Conservation (phyloP, 2,329 filamentous ascomycete species). For the Neophaeococcomyces aloes region DNA sequence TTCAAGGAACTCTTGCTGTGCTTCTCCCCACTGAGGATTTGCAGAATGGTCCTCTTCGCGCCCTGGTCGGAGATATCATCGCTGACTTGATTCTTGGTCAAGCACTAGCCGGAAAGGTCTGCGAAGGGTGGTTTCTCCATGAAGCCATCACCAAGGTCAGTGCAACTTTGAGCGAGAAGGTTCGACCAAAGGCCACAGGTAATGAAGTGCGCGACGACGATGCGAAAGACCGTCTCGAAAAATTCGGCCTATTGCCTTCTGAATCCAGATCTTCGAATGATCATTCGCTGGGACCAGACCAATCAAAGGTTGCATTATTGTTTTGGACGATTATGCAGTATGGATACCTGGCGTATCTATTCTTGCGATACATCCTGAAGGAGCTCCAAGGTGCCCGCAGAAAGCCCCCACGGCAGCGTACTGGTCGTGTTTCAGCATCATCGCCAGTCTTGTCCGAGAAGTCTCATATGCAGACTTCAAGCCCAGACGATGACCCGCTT, state of each 20-base stretch:
- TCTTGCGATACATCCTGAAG: constrained; percentile 54
- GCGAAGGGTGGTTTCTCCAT: constrained; percentile 82
- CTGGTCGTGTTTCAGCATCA: constrained; percentile 2
- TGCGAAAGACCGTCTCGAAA: constrained; percentile 39
- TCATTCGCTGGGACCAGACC: constrained; percentile 23
- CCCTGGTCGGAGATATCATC: constrained; percentile 76
- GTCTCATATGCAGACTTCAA: constrained; percentile 21
- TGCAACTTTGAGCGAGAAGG: constrained; percentile 34
- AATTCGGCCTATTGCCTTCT: constrained; percentile 45
- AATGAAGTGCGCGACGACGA: constrained; percentile 24
- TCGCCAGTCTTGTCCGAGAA: constrained; percentile 9
- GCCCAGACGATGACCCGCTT: constrained; percentile 23
- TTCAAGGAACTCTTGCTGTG: constrained; percentile 68
- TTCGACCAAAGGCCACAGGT: constrained; percentile 25
- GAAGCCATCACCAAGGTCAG: constrained; percentile 67
- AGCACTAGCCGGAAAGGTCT: constrained; percentile 65
- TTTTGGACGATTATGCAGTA: constrained; percentile 46
- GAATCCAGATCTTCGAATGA: constrained; percentile 21
- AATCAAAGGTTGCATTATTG: constrained; percentile 29
- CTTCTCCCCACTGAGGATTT: constrained; percentile 87
- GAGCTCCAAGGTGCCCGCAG: constrained; percentile 59
- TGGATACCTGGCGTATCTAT: constrained; percentile 44
- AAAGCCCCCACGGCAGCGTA: constrained; percentile 45
- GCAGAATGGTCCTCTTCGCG: constrained; percentile 72
- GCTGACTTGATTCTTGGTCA: constrained; percentile 84